Evolutionary conservation across 805 yeast genomes (phyloP), one percentile per base, ranked within the genome.

Genomic region (Metschnikowia kunwiensis): DNA sequence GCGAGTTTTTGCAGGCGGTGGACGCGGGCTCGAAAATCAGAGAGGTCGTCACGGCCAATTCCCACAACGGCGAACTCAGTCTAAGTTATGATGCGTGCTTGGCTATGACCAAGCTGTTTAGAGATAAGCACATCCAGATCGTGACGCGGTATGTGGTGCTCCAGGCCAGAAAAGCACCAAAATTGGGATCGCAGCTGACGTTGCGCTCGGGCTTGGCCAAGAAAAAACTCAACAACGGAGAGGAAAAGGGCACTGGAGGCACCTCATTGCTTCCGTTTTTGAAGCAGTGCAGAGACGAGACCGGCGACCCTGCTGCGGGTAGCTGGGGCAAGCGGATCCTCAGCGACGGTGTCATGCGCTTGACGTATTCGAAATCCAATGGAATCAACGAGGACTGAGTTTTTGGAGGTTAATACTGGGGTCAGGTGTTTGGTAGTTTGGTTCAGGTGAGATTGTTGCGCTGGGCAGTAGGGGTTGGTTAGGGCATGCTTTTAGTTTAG

Each of bases 281-380:
- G 57, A 89, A 88, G 60, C 97, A 91, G 61, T 91, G 96, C 50
- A 76, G 97, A 59, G 97, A 89, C 63, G 97, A 89, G 58, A 89
- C 96, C 2, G 95, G 95, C 27, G 93, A 84, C 50, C 78, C 88
- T 9, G 96, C 96, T 15, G 96, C 95, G 17, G 91, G 96, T 38
- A 74, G 68, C 31, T 88, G 97, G 97, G 96, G 95, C 56, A 78
- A 77, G 54, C 72, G 91, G 43, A 68, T 82, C 17, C 65, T 82
- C 36, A 74, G 78, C 36, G 75, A 75, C 42, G 80, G 81, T 7
- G 72, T 67, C 5, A 65, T 67, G 71, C 55, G 66, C 38, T 52
- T 68, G 36, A 59, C 54, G 33, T 64, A 60, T 45, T 63, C 70
- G 19, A 55, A 57, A 44, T 55, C 64, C n/a, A 66, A 65, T 40